These are phyloP conservation scores for Cryptosporidium sp. DNA, from an alignment of 169 alveolate species.

Conservation along the genomic window DNA sequence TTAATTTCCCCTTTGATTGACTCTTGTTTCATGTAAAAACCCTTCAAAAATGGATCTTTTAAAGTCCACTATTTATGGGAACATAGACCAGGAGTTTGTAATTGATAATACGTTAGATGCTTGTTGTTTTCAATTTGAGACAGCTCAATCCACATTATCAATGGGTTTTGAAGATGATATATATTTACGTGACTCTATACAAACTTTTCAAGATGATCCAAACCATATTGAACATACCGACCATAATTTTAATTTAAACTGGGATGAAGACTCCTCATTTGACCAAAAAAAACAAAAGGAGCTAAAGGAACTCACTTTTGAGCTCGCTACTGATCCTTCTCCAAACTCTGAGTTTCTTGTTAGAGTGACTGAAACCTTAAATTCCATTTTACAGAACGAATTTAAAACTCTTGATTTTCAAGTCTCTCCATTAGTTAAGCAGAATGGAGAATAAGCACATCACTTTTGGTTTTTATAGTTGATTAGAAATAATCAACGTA, in stretches of 20 bases:
- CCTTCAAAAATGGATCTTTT: neutral
- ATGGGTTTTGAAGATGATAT: neutral
- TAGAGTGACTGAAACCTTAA: neutral
- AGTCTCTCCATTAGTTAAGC: neutral
- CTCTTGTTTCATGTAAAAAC: neutral
- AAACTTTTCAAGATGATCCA: neutral
- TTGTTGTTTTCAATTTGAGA: neutral
- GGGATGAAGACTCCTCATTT: neutral
- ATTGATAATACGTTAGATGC: neutral
- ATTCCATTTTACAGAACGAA: neutral
- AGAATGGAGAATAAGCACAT: neutral
- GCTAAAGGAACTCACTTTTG: slow-evolving; percentile 4
- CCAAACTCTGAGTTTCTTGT: slow-evolving; percentile 13
- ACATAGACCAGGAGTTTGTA: neutral
- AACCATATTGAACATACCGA: neutral
- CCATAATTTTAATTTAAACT: neutral
- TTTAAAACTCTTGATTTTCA: neutral
- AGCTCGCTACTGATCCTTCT: neutral
- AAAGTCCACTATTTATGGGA: neutral
- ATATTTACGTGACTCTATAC: neutral
- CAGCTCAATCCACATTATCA: neutral
- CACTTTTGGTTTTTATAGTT: too few species aligned
- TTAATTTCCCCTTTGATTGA: neutral
- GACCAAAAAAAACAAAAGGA: neutral
- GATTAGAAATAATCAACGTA: neutral